Base-by-base conservation (phyloP, 148 eudicot genomes). In the Arctostaphylos glauca region DNA sequence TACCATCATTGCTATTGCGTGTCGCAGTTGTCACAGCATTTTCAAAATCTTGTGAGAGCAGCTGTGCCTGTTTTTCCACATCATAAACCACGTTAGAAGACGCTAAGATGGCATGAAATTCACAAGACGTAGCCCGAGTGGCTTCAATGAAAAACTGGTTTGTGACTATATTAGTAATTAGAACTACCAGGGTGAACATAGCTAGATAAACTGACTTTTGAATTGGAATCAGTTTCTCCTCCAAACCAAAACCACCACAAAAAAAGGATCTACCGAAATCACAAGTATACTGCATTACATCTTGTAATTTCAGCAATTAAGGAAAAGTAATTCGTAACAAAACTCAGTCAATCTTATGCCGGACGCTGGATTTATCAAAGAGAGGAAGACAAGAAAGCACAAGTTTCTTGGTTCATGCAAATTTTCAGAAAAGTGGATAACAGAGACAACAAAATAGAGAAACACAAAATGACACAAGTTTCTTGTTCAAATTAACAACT, bases 41-140 rank as follows among this genome's bases (percentile, higher is more conserved):
- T 60, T 91, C 96, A 72, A 88, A 84, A 81, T 93, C 94, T 83
- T 91, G 89, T 46, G 91, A 89, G 71, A 93, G 91, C 77, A 91
- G 92, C 78, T 93, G 96, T 31, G 92, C 96, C 96, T 93, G 89
- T 66, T 85, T 66, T 85, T 76, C 59, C 78, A 79, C 76, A 50
- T 44, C 52, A 81, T 25, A 71, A 48, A 76, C 68, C 52, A 80
- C 25, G 43, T 67, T 50, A n/a, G 74, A n/a, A 79, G 44, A 23
- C 38, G 8, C 9, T 41, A 78, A 14, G 43, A 80, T 41, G 12
- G 25, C 19, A 47, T 6, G 41, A 31, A 49, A 64, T 0, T 48
- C 10, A 9, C 19, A 80, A 64, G 23, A 21, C 12, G 16, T 54
- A 31, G 38, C 38, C 38, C 38, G 38, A 1, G 38, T 31, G 38